Conservation (phyloP, 768 basidiomycete genomes). For the Mycena floridula region DNA sequence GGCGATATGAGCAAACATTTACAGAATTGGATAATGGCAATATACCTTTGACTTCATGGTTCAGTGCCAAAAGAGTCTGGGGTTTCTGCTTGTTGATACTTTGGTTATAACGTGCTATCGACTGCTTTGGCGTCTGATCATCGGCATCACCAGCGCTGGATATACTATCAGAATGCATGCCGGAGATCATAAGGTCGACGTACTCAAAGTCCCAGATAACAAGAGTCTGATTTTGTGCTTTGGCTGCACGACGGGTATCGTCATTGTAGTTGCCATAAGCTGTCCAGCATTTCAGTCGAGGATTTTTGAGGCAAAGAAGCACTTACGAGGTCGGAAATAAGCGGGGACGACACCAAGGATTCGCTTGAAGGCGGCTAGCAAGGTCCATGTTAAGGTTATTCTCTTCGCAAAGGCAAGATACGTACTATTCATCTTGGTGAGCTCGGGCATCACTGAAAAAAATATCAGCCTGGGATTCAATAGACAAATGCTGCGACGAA, state of each 20-base stretch:
- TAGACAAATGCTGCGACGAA: slow-evolving; percentile 9
- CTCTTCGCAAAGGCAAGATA: too few species aligned
- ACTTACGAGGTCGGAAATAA: slow-evolving; percentile 33
- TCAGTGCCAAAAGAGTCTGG: slow-evolving; percentile 33
- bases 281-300: slow-evolving; percentile 3
- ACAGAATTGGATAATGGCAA: neutral
- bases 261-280: slow-evolving; percentile 38
- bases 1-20: neutral
- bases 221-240: slow-evolving; percentile 22
- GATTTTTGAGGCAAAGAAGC: neutral
- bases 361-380: slow-evolving; percentile 24
- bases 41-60: slow-evolving; percentile 35
- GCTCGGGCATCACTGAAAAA: slow-evolving; percentile 13
- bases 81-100: slow-evolving; percentile 32
- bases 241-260: slow-evolving; percentile 26
- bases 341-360: slow-evolving; percentile 31
- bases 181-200: slow-evolving; percentile 3
- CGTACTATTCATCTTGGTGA: slow-evolving; percentile 27
- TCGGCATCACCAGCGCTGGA: slow-evolving; percentile 20
- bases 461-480: neutral
- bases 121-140: slow-evolving; percentile 13
- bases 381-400: too few species aligned
- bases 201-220: slow-evolving; percentile 36
- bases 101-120: slow-evolving; percentile 16
- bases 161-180: slow-evolving; percentile 23